These are phyloP conservation scores for Bipolaris victoriae DNA, from an alignment of 2,329 filamentous ascomycete genomes.

Conservation along the genomic window DNA sequence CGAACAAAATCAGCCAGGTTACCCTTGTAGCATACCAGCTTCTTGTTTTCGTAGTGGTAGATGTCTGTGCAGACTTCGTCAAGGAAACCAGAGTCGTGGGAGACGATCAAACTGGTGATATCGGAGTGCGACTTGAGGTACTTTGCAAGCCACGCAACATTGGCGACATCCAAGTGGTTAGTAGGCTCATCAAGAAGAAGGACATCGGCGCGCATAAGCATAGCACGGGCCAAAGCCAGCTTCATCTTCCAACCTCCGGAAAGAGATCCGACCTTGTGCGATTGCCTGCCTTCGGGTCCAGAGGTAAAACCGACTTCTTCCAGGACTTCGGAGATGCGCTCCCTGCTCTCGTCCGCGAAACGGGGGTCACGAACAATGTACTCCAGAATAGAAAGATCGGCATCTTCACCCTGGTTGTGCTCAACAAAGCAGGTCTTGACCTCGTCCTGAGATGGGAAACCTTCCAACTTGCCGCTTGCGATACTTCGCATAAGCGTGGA, in stretches of 20 bases:
- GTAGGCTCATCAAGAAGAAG: conserved; percentile 97
- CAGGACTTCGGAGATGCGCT: conserved; percentile 83
- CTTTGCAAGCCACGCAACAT: conserved; percentile 93
- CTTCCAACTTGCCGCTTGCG: conserved; percentile 92
- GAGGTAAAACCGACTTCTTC: conserved; percentile 92
- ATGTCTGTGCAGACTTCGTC: conserved; percentile 98
- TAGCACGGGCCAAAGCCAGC: conserved; percentile 90
- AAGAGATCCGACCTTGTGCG: conserved; percentile 87
- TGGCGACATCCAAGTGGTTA: conserved; percentile 95
- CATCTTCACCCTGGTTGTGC: conserved; percentile 98
- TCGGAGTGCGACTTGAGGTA: conserved; percentile 96
- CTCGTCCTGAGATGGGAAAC: conserved; percentile 90
- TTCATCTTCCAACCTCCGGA: conserved; percentile 99
- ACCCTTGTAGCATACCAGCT: conserved; percentile 84
- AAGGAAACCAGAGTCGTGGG: conserved; percentile 96
- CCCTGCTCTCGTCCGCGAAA: conserved; percentile 76
- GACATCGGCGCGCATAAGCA: conserved; percentile 97
- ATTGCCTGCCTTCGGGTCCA: conserved; percentile 86
- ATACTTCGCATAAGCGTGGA: conserved; percentile 99
- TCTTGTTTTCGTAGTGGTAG: conserved; percentile 99
- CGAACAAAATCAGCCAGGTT: conserved; percentile 85
- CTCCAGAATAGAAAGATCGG: conserved; percentile 92
- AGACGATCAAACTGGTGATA: conserved; percentile 96
- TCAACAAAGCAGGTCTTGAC: conserved; percentile 97
- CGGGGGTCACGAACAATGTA: conserved; percentile 90